Evolutionary conservation across 1,284 basidiomycete genomes (phyloP).

Genomic region (Heterobasidion occidentale): DNA sequence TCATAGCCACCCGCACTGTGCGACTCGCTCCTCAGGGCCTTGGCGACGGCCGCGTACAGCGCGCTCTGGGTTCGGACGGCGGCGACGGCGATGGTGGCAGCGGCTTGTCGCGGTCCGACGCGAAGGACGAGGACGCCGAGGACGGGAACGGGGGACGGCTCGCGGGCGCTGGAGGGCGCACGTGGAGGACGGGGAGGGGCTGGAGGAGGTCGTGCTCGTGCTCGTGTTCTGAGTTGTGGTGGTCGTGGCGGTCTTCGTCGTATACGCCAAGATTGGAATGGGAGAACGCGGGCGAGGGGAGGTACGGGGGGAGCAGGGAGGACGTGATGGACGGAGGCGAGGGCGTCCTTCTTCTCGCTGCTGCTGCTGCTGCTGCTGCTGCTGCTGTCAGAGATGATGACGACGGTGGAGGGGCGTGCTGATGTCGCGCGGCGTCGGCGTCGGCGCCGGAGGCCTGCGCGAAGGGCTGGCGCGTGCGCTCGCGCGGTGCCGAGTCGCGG

Average conservation of each 20-base stretch:
- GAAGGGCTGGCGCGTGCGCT: conserved; percentile 1
- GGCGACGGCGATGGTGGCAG: not conserved
- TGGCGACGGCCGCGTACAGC: not conserved
- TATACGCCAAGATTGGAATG: too few relatives aligned
- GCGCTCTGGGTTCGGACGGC: not conserved
- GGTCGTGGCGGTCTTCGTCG: not conserved
- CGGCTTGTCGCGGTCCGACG: not conserved
- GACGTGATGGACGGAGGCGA: conserved; percentile 6
- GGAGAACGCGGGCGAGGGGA: conserved; percentile 8
- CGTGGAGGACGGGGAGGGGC: not conserved
- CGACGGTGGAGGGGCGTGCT: not conserved
- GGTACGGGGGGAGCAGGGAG: conserved; percentile 10
- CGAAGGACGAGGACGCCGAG: not conserved
- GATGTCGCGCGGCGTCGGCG: conserved; percentile 2
- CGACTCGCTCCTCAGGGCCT: not conserved
- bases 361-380: not conserved
- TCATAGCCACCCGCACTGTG: too few relatives aligned
- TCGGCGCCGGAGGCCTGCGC: not conserved
- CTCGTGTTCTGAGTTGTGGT: not conserved
- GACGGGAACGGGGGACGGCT: not conserved
- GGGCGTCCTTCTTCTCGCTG: not conserved
- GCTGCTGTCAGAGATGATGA: not conserved
- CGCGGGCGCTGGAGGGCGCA: not conserved
- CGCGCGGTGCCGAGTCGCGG: not conserved
- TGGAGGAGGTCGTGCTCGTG: not conserved